Evolutionary conservation across 2,329 filamentous ascomycete genomes (phyloP).

Genomic region (Fusarium cyanostomum): DNA sequence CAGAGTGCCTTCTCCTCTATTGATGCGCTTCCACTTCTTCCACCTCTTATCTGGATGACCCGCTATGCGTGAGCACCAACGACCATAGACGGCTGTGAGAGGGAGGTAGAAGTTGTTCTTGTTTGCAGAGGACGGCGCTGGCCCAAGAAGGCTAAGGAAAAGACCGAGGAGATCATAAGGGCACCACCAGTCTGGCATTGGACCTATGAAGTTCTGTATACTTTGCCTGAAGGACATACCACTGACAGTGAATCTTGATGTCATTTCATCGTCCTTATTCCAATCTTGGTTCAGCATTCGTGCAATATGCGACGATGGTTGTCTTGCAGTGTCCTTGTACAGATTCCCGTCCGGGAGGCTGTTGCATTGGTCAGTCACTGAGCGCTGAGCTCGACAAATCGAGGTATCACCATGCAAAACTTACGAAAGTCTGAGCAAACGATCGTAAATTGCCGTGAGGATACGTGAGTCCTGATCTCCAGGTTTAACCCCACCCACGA

Average conservation of each 20-base stretch:
- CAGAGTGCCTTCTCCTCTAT: background rate
- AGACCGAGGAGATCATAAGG: background rate
- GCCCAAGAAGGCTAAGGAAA: background rate
- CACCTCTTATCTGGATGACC: background rate
- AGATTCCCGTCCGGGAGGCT: background rate
- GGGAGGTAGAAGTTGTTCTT: constrained; percentile 3
- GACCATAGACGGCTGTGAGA: background rate
- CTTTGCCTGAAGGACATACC: too few species aligned
- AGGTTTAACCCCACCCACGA: background rate
- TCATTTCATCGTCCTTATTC: too few species aligned
- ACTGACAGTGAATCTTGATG: too few species aligned
- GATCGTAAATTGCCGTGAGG: background rate
- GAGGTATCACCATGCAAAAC: background rate
- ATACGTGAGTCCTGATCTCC: background rate
- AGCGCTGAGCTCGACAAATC: background rate
- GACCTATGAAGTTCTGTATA: too few species aligned
- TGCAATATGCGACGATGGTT: background rate
- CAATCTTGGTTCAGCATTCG: background rate
- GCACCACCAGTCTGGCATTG: background rate
- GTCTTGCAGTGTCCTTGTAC: background rate
- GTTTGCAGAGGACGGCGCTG: background rate
- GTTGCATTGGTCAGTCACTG: background rate
- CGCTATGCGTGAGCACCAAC: background rate
- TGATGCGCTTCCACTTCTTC: background rate
- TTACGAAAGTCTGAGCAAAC: background rate